Evolutionary conservation across 1,139 yeast species (phyloP).

Genomic region (Candida labiduridarum): DNA sequence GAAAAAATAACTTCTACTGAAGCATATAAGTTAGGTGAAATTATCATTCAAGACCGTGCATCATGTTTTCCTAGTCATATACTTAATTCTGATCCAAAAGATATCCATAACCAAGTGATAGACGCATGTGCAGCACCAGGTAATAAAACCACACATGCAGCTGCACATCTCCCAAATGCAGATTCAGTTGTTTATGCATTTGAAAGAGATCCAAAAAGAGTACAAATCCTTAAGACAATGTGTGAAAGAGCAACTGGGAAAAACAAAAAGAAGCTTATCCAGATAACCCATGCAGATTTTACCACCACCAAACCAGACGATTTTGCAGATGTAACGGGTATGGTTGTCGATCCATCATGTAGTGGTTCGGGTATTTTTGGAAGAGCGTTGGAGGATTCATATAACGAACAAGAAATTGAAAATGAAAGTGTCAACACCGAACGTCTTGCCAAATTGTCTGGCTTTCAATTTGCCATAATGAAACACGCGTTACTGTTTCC

Average conservation of each 20-base stretch:
- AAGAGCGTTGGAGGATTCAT: conserved; percentile 60
- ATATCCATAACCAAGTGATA: conserved; percentile 60
- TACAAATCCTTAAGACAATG: conserved; percentile 76
- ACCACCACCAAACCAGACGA: conserved; percentile 67
- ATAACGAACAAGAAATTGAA: conserved; percentile 32
- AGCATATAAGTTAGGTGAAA: conserved; percentile 71
- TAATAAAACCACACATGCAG: conserved; percentile 91
- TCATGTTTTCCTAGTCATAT: conserved; percentile 96
- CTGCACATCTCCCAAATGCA: conserved; percentile 49
- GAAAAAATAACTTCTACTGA: conserved; percentile 66
- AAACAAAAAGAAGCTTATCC: conserved; percentile 47
- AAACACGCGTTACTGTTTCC: conserved; percentile 89
- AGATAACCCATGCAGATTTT: conserved; percentile 82
- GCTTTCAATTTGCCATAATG: conserved; percentile 84
- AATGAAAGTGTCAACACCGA: conserved; percentile 48
- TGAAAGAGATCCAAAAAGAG: conserved; percentile 79
- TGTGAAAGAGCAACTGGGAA: conserved; percentile 74
- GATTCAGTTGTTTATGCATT: conserved; percentile 63
- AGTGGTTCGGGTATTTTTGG: conserved; percentile 98
- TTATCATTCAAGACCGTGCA: conserved; percentile 93
- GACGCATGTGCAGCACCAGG: conserved; percentile 99
- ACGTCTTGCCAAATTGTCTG: conserved; percentile 72
- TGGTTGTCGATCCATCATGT: conserved; percentile 95
- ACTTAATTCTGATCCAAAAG: conserved; percentile 51
- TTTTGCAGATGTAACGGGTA: conserved; percentile 68